A percentile compares a stretch with the other conserved stretches of the same genome.
Conservation (phyloP, 768 basidiomycete genomes). For the Lentinula raphanica region DNA sequence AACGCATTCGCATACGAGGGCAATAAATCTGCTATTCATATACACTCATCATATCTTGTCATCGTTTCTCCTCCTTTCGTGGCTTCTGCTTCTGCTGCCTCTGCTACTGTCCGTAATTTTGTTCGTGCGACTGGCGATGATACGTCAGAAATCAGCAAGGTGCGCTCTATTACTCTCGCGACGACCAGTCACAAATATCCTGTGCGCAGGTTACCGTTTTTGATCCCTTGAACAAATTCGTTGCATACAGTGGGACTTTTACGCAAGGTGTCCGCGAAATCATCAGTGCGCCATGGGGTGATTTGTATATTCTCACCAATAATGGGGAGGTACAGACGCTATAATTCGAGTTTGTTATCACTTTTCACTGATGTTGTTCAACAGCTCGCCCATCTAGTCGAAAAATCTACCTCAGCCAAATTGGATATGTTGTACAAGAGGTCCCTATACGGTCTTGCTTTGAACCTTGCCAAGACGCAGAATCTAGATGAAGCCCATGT, state of each 20-base stretch:
- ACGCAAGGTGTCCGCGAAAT: conserved; percentile 80
- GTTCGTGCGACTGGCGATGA: conserved; percentile 45
- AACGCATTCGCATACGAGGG: conserved; percentile 92
- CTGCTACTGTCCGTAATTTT: conserved; percentile 72
- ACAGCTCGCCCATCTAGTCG: conserved; percentile 63
- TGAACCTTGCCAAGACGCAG: conserved; percentile 79
- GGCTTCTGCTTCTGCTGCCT: conserved; percentile 57
- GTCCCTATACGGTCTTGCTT: conserved; percentile 71
- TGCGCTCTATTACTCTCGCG: background rate
- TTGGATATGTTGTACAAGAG: conserved; percentile 81
- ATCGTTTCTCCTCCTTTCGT: conserved; percentile 85
- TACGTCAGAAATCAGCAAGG: conserved; percentile 63
- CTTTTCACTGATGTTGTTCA: background rate
- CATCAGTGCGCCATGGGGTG: conserved; percentile 68
- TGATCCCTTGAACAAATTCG: conserved; percentile 87
- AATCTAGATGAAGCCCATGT: conserved; percentile 66
- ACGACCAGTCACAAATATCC: background rate
- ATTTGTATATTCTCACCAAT: conserved; percentile 72
- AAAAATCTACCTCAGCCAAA: conserved; percentile 80
- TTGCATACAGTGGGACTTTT: conserved; percentile 80
- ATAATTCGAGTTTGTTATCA: background rate
- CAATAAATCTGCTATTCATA: conserved; percentile 73
- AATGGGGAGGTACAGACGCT: conserved; percentile 61
- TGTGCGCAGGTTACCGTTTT: conserved; percentile 57
- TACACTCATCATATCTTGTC: conserved; percentile 79